These are phyloP conservation scores for Astraeus odoratus DNA, from an alignment of 768 basidiomycete species.

Conservation along the genomic window DNA sequence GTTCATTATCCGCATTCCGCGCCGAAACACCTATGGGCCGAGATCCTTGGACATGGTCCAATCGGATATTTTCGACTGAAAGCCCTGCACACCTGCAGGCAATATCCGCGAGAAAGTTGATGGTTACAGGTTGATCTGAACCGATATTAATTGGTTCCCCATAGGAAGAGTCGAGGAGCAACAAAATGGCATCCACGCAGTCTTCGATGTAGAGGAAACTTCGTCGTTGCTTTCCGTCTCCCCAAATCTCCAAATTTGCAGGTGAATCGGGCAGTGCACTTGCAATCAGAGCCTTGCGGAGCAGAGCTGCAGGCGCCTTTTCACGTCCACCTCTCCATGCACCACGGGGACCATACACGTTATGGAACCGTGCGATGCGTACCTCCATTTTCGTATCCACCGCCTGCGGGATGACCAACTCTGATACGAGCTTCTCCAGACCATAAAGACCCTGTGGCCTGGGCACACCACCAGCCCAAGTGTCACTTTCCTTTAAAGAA, in stretches of 20 bases:
- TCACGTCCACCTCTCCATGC: conserved; percentile 50
- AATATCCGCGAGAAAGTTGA: conserved; percentile 35
- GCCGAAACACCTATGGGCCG: conserved; percentile 43
- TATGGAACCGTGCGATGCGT: conserved; percentile 51
- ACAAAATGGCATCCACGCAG: conserved; percentile 43
- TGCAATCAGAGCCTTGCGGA: conserved; percentile 43
- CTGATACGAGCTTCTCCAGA: conserved; percentile 48
- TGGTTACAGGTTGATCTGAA: conserved; percentile 37
- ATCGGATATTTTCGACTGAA: conserved; percentile 19
- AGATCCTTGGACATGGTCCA: conserved; percentile 16
- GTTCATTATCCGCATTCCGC: conserved; percentile 46
- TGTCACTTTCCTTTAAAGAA: conserved; percentile 41
- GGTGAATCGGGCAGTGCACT: not conserved
- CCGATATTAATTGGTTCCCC: conserved; percentile 42
- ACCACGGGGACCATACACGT: conserved; percentile 50
- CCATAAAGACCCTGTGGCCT: conserved; percentile 52
- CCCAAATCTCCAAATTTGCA: conserved; percentile 47
- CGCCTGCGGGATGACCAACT: conserved; percentile 37
- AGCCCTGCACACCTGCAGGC: conserved; percentile 31
- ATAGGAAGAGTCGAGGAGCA: conserved; percentile 34
- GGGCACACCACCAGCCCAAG: conserved; percentile 33
- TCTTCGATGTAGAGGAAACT: conserved; percentile 54
- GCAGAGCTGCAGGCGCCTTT: conserved; percentile 51
- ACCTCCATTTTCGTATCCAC: conserved; percentile 28
- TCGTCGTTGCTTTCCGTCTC: conserved; percentile 44